phyloP scores from a whole-genome alignment of 2,329 filamentous ascomycete genomes.

The Hyphodiscus sp. region DNA sequence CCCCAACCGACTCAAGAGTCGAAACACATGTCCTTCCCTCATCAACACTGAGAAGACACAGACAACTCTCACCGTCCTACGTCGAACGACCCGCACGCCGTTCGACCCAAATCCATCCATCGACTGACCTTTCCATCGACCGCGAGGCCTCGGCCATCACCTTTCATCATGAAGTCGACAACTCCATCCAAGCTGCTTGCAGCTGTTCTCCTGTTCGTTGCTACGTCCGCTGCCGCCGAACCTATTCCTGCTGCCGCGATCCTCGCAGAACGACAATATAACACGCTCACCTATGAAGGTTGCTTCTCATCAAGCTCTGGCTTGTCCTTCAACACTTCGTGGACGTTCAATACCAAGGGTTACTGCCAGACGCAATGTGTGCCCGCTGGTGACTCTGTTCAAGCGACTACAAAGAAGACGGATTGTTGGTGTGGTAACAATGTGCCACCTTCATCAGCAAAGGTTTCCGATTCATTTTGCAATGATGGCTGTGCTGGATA shows the following conservation, averaged over 20 bases:
- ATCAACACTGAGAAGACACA: background rate
- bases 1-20: background rate
- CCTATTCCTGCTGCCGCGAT: background rate
- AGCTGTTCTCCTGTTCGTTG: slow-evolving; percentile 13
- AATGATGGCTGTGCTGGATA: slow-evolving; percentile 25
- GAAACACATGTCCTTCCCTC: background rate
- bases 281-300: slow-evolving; percentile 14
- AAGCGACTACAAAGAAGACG: slow-evolving; percentile 20
- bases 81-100: background rate
- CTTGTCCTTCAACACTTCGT: slow-evolving; percentile 22
- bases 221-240: slow-evolving; percentile 13
- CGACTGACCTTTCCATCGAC: slow-evolving; percentile 7
- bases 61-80: background rate
- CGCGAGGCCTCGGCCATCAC: slow-evolving; percentile 18
- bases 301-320: slow-evolving; percentile 24
- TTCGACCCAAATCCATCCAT: background rate
- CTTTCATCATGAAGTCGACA: slow-evolving; percentile 22
- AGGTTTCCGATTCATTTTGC: slow-evolving; percentile 20
- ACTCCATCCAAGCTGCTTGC: slow-evolving; percentile 10
- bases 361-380: slow-evolving; percentile 22
- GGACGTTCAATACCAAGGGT: slow-evolving; percentile 24
- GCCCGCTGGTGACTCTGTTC: slow-evolving; percentile 11
- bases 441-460: slow-evolving; percentile 18
- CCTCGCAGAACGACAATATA: slow-evolving; percentile 1
- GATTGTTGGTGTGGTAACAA: slow-evolving; percentile 28